These are phyloP conservation scores for Haematococcus lacustris DNA, from an alignment of 139 green algal species.

Conservation along the genomic window DNA sequence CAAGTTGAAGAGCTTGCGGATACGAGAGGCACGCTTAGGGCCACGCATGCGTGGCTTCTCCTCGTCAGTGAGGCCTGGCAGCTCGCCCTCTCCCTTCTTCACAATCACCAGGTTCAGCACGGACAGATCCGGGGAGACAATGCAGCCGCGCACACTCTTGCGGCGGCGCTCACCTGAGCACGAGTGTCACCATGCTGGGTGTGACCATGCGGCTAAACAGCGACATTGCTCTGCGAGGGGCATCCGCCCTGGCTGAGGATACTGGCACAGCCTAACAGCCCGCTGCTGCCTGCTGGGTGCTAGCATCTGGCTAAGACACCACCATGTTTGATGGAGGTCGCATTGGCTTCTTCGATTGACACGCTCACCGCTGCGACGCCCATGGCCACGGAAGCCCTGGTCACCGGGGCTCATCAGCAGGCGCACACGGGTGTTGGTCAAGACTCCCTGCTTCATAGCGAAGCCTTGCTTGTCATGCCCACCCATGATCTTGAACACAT, in stretches of 20 bases:
- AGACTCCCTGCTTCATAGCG: slow-evolving; percentile 97
- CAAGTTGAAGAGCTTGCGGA: slow-evolving; percentile 99
- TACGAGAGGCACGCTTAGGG: slow-evolving; percentile 96
- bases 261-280: no score
- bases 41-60: slow-evolving; percentile 93
- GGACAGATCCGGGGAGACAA: slow-evolving; percentile 88
- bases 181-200: no score
- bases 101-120: slow-evolving; percentile 98
- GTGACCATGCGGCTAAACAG: no score
- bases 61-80: slow-evolving; percentile 95
- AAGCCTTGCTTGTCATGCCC: slow-evolving; percentile 99
- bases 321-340: no score
- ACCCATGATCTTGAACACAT: slow-evolving; percentile 98
- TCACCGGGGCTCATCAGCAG: slow-evolving; percentile 90
- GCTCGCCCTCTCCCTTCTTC: slow-evolving; percentile 84
- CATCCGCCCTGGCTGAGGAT: no score
- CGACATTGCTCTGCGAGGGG: no score
- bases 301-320: no score
- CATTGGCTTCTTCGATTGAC: no score
- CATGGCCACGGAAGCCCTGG: slow-evolving; percentile 89
- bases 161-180: slow-evolving; percentile 88
- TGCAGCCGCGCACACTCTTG: slow-evolving; percentile 96
- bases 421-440: slow-evolving; percentile 84
- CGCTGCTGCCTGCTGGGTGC: no score
- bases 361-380: slow-evolving; percentile 77